Evolutionary conservation across 148 eudicot species (phyloP).

Genomic region (Vaccinium myrtillus): DNA sequence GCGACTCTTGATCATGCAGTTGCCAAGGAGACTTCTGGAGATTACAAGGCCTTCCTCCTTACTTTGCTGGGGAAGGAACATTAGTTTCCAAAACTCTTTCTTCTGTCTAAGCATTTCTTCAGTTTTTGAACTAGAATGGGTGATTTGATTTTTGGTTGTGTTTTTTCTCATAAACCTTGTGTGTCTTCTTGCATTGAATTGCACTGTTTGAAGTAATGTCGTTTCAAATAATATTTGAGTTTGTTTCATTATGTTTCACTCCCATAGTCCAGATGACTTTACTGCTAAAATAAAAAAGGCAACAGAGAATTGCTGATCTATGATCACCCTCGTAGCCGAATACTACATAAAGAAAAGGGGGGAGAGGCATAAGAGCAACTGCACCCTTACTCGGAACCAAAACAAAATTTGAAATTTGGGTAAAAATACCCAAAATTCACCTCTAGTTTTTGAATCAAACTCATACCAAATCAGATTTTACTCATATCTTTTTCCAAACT

Average conservation of each 20-base stretch:
- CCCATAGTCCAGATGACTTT: background rate
- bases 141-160: background rate
- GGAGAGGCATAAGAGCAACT: no score
- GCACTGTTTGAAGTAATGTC: background rate
- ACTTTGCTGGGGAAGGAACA: conserved; percentile 58
- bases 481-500: no score
- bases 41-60: conserved; percentile 74
- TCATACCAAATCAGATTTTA: no score
- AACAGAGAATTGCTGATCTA: background rate
- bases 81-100: conserved; percentile 17
- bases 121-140: background rate
- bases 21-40: conserved; percentile 62
- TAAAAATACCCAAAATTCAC: no score
- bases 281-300: background rate
- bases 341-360: no score
- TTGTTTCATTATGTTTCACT: background rate
- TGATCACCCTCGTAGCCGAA: no score
- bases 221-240: background rate
- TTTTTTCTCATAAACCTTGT: background rate
- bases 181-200: background rate
- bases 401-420: no score
- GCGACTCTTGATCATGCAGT: conserved; percentile 38
- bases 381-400: no score
- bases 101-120: background rate
- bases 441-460: no score